These are phyloP conservation scores for Aureobasidium musti DNA, from an alignment of 2,329 filamentous ascomycete species.

Conservation along the genomic window DNA sequence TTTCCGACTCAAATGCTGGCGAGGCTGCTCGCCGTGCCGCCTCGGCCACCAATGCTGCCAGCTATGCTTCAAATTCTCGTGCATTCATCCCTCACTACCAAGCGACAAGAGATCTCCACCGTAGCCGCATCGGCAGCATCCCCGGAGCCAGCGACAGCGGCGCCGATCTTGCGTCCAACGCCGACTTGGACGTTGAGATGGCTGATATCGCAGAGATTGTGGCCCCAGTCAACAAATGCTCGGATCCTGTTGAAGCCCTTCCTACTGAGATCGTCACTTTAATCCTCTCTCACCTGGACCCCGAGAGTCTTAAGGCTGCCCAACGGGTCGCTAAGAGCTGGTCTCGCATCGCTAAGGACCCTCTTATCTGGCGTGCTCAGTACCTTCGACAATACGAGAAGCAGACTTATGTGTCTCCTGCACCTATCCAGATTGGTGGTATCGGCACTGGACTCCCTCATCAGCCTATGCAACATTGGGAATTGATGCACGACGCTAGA, in stretches of 20 bases:
- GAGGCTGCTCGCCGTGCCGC: conserved; percentile 31
- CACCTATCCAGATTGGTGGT: conserved; percentile 52
- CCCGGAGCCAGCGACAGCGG: conserved; percentile 42
- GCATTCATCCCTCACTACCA: conserved; percentile 30
- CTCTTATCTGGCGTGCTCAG: conserved; percentile 63
- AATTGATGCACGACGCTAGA: conserved; percentile 76
- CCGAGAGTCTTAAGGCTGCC: conserved; percentile 56
- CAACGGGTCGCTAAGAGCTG: conserved; percentile 61
- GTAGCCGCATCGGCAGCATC: conserved; percentile 32
- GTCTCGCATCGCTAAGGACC: conserved; percentile 57
- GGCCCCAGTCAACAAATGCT: not conserved
- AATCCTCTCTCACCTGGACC: conserved; percentile 62
- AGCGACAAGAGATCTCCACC: conserved; percentile 27
- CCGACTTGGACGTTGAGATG: conserved; percentile 39
- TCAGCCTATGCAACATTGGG: conserved; percentile 73
- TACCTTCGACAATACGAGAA: conserved; percentile 59
- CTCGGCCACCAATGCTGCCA: conserved; percentile 27
- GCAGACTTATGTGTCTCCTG: conserved; percentile 48
- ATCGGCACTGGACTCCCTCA: conserved; percentile 53
- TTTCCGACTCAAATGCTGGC: conserved; percentile 26
- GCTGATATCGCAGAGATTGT: conserved; percentile 28
- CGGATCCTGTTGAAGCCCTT: conserved; percentile 56
- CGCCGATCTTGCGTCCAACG: conserved; percentile 42
- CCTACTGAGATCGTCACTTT: conserved; percentile 62
- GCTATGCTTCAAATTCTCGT: conserved; percentile 1